Base-by-base conservation (phyloP, 164 flowering plant genomes). In the Magnolia kwangsiensis region DNA sequence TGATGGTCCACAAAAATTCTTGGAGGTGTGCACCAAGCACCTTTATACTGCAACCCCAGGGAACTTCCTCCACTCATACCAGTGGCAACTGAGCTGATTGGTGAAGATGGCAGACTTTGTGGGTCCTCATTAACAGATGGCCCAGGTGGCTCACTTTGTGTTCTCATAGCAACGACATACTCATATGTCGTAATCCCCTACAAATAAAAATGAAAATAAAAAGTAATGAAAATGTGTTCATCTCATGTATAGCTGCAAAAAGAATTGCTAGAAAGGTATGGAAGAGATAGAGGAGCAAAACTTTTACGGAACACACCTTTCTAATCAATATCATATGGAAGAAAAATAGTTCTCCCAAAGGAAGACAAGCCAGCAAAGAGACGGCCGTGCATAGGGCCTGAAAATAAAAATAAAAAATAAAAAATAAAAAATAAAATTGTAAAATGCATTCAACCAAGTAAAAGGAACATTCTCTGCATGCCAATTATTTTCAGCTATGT, bases 11-110 rank as follows among this genome's bases (percentile, higher is more conserved):
- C 88, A 77, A 95, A 95, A 71, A 95, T 88, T 84, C 98, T 89
- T 50, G 98, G 98, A 24, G 98, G 98, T 24, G 98, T 95, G 78
- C 98, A 95, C 97, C 96, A 95, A 82, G 91, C 91, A 73, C 95
- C 96, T 83, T 90, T 93, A 67, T 92, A 83, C 63, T 92, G 98
- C 85, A 95, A 80, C 84, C 96, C 97, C 65, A 89, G 86, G 65
- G 97, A 93, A 78, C 98, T 95, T 89, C 91, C 85, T 71, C 92
- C 94, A 81, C 98, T 93, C n/a, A 87, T 50, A 70, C 90, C 98
- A 75, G 98, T 95, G 45, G 90, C 90, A 72, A 92, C 90, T 64
- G 98, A 92, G 71, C 97, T 77, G 49, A 90, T 88, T 55, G 98
- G 98, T 55, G 98, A 95, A 67, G 98, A 86, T 23, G 91, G 95